Percentiles rank a stretch among this genome's conserved stretches.
These are phyloP conservation scores for Apiotrichum siamense DNA, from an alignment of 1,284 basidiomycete species.

Conservation along the genomic window DNA sequence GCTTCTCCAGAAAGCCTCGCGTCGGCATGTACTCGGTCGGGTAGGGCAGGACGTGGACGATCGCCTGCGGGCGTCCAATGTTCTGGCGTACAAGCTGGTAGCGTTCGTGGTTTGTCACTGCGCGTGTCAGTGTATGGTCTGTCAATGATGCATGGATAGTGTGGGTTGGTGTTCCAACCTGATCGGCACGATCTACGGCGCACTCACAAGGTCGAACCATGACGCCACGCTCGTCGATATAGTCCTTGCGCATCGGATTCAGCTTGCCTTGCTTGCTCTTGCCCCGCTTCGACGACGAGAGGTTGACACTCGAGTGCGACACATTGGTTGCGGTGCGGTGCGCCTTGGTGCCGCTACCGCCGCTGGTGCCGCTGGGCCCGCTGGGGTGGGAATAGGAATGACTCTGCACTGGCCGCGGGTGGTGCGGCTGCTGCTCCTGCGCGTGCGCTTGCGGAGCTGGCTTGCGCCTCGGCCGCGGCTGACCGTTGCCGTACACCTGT, in stretches of 20 bases:
- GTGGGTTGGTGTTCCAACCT: too few relatives aligned
- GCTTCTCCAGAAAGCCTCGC: slow-evolving; percentile 9
- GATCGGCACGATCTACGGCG: too few relatives aligned
- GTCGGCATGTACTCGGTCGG: slow-evolving; percentile 16
- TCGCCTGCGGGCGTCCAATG: slow-evolving; percentile 19
- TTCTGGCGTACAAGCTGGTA: slow-evolving; percentile 27
- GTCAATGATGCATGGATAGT: background rate
- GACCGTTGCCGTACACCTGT: too few relatives aligned
- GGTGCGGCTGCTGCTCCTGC: too few relatives aligned
- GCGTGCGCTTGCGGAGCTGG: too few relatives aligned
- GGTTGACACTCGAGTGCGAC: background rate
- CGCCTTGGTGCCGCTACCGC: background rate
- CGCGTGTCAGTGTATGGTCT: background rate
- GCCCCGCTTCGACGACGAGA: background rate
- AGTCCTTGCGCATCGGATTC: background rate
- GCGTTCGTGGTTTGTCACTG: slow-evolving; percentile 29
- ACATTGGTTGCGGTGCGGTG: background rate
- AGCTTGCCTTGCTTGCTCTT: background rate
- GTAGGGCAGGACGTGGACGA: slow-evolving; percentile 23
- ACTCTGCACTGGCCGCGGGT: too few relatives aligned
- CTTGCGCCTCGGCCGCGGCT: too few relatives aligned
- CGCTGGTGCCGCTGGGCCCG: background rate
- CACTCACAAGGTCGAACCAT: slow-evolving; percentile 2
- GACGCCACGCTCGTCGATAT: background rate
- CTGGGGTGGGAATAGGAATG: too few relatives aligned